Conservation (phyloP, 768 basidiomycete species). For the Suillus brevipes region DNA sequence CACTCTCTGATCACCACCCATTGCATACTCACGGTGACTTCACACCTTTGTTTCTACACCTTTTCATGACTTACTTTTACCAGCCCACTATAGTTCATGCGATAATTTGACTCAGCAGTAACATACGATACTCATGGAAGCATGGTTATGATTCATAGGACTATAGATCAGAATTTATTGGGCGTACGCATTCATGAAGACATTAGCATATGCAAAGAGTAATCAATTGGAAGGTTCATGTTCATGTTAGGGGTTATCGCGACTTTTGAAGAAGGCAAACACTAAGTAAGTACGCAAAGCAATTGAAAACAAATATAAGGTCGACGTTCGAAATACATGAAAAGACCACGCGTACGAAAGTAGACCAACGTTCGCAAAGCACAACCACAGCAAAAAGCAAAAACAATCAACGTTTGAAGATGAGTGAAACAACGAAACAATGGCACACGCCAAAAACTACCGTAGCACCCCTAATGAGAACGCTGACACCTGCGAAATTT, state of each 20-base stretch:
- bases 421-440: background rate
- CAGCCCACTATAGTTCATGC: conserved; percentile 7
- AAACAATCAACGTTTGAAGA: background rate
- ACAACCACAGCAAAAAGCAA: background rate
- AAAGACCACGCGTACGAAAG: background rate
- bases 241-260: background rate
- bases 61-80: background rate
- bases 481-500: background rate
- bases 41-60: background rate
- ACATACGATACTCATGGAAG: conserved; percentile 7
- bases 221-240: background rate
- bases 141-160: conserved; percentile 1
- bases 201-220: background rate
- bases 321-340: background rate
- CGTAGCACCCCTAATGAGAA: background rate
- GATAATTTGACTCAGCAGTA: conserved; percentile 5
- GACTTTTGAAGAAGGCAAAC: background rate
- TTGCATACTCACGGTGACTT: background rate
- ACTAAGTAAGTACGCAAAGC: background rate
- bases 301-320: background rate
- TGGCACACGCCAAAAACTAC: background rate
- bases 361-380: background rate
- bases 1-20: background rate
- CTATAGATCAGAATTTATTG: conserved; percentile 1
- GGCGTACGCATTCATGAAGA: background rate